Conservation (phyloP, 169 alveolate species). For the Eimeria praecox region DNA sequence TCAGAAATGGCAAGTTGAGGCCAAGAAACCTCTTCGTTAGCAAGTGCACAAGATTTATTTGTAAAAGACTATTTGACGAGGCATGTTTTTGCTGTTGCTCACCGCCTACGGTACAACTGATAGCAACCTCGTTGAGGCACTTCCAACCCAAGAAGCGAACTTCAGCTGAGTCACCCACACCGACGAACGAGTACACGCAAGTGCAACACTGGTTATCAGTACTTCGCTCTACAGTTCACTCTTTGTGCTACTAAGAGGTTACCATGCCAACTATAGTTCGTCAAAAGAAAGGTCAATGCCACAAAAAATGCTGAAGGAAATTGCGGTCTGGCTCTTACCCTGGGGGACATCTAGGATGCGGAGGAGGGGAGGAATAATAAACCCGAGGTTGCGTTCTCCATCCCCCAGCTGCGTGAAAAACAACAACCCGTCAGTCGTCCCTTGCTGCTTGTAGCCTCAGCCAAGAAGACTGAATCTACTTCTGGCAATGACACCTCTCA, state of each 20-base stretch:
- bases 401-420: slow-evolving; percentile 6
- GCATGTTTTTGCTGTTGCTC: background rate
- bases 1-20: background rate
- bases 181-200: background rate
- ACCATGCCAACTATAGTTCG: background rate
- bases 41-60: background rate
- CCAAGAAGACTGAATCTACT: background rate
- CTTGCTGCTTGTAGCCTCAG: background rate
- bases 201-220: background rate
- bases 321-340: background rate
- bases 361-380: slow-evolving; percentile 71
- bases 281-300: background rate
- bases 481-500: background rate
- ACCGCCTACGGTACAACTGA: slow-evolving; percentile 1
- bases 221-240: no score
- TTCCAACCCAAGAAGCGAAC: slow-evolving; percentile 70
- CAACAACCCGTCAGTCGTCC: background rate
- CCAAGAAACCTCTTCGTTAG: no score
- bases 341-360: slow-evolving; percentile 56
- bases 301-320: background rate
- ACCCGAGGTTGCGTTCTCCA: slow-evolving; percentile 44
- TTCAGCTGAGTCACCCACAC: slow-evolving; percentile 18
- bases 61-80: no score
- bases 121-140: slow-evolving; percentile 29
- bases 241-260: background rate